Evolutionary conservation across 2,329 filamentous ascomycete genomes (phyloP).

Genomic region (Monosporascus sp.): DNA sequence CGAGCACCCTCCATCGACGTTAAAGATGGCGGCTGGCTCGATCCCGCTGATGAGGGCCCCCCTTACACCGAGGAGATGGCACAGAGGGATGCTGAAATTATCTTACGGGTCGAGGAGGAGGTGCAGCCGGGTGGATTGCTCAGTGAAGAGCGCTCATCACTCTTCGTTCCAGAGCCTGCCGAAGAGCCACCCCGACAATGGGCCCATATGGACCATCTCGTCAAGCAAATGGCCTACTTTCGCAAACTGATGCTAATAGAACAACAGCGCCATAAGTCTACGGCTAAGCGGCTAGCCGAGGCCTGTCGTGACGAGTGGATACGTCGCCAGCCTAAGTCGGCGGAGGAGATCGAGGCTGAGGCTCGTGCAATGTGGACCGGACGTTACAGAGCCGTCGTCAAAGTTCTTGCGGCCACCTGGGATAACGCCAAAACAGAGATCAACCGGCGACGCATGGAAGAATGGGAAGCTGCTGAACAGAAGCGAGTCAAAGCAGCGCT

Average conservation of each 20-base stretch:
- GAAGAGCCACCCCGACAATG: slow-evolving; percentile 76
- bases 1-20: slow-evolving; percentile 46
- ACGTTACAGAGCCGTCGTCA: slow-evolving; percentile 68
- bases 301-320: slow-evolving; percentile 73
- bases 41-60: slow-evolving; percentile 48
- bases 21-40: slow-evolving; percentile 51
- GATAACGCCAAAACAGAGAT: slow-evolving; percentile 59
- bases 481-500: slow-evolving; percentile 61
- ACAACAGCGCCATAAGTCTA: slow-evolving; percentile 67
- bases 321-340: slow-evolving; percentile 65
- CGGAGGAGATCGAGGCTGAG: slow-evolving; percentile 78
- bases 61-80: slow-evolving; percentile 57
- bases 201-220: slow-evolving; percentile 80
- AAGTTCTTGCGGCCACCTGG: slow-evolving; percentile 51
- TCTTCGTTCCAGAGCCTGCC: slow-evolving; percentile 65
- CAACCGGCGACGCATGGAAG: slow-evolving; percentile 52
- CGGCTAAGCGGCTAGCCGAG: slow-evolving; percentile 74
- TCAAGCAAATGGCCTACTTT: slow-evolving; percentile 74
- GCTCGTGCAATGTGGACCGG: slow-evolving; percentile 60
- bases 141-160: slow-evolving; percentile 62
- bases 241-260: slow-evolving; percentile 75
- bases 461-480: slow-evolving; percentile 62
- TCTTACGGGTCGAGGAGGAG: slow-evolving; percentile 66
- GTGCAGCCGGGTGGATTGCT: slow-evolving; percentile 70
- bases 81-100: slow-evolving; percentile 61